Evolutionary conservation across 352 stramenopile genomes (phyloP).

Genomic region (Phytophthora sp.): DNA sequence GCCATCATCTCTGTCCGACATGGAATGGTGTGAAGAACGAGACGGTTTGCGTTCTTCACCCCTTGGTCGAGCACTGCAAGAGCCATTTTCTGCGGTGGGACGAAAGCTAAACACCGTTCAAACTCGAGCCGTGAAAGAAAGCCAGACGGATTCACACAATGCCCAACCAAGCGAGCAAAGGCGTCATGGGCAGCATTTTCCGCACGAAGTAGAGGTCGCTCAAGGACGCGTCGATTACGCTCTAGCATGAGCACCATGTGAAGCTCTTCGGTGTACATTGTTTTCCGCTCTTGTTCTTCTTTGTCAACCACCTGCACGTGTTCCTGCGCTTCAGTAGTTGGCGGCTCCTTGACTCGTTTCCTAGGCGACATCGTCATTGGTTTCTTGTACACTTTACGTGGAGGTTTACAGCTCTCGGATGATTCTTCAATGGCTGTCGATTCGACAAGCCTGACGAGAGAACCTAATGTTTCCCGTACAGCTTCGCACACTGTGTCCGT

Average conservation of each 20-base stretch:
- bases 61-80: slow-evolving; percentile 22
- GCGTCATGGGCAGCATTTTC: slow-evolving; percentile 60
- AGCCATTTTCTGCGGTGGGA: slow-evolving; percentile 46
- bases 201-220: slow-evolving; percentile 50
- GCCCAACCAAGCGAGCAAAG: slow-evolving; percentile 53
- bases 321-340: slow-evolving; percentile 15
- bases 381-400: slow-evolving; percentile 27
- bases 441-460: slow-evolving; percentile 32
- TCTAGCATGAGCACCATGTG: slow-evolving; percentile 60
- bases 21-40: slow-evolving; percentile 54
- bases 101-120: slow-evolving; percentile 47
- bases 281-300: slow-evolving; percentile 53
- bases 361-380: background rate
- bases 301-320: slow-evolving; percentile 49
- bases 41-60: slow-evolving; percentile 20
- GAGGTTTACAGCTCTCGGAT: slow-evolving; percentile 1
- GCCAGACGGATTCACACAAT: slow-evolving; percentile 59
- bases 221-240: slow-evolving; percentile 39
- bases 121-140: slow-evolving; percentile 59
- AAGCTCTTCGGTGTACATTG: slow-evolving; percentile 51
- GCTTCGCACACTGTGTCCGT: background rate
- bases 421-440: slow-evolving; percentile 8
- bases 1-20: slow-evolving; percentile 54
- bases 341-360: slow-evolving; percentile 12
- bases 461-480: slow-evolving; percentile 22